A percentile compares a stretch with the other conserved stretches of the same genome.
Evolutionary conservation across 2,329 filamentous ascomycete species (phyloP).

Genomic region (Fusarium verrucosum): DNA sequence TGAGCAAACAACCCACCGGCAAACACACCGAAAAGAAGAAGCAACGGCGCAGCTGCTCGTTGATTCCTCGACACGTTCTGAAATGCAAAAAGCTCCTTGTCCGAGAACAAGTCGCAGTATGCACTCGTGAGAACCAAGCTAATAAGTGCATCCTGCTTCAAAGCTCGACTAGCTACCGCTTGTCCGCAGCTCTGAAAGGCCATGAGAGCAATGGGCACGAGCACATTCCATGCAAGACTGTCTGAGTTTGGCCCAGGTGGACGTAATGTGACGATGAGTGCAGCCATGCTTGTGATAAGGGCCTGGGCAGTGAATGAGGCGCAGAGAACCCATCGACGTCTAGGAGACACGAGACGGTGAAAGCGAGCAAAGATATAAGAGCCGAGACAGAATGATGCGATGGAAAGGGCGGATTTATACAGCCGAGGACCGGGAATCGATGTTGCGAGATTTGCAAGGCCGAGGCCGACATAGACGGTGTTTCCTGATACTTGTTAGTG

Average conservation of each 20-base stretch:
- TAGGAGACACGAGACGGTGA: conserved; percentile 67
- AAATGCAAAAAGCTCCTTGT: conserved; percentile 58
- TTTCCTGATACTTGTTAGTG: conserved; percentile 61
- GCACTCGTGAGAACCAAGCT: conserved; percentile 83
- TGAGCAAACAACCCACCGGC: conserved; percentile 59
- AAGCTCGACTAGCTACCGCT: conserved; percentile 75
- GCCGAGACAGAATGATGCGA: conserved; percentile 75
- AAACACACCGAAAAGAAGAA: conserved; percentile 61
- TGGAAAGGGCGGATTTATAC: conserved; percentile 64
- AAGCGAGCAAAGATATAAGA: conserved; percentile 76
- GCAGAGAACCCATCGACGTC: conserved; percentile 72
- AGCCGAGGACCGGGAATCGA: conserved; percentile 62
- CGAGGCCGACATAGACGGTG: conserved; percentile 81
- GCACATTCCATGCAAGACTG: conserved; percentile 65
- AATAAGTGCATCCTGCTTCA: conserved; percentile 75
- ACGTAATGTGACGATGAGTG: conserved; percentile 60
- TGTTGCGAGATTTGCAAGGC: conserved; percentile 48
- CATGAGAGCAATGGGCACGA: conserved; percentile 73
- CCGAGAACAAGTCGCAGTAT: conserved; percentile 82
- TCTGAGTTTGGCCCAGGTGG: conserved; percentile 52
- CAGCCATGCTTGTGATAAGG: conserved; percentile 60
- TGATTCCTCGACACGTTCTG: conserved; percentile 61
- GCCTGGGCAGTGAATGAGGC: conserved; percentile 65
- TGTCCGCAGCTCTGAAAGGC: conserved; percentile 83
- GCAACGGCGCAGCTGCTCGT: conserved; percentile 58